phyloP scores from a whole-genome alignment of 306 rosid species.

The Corylus americana region DNA sequence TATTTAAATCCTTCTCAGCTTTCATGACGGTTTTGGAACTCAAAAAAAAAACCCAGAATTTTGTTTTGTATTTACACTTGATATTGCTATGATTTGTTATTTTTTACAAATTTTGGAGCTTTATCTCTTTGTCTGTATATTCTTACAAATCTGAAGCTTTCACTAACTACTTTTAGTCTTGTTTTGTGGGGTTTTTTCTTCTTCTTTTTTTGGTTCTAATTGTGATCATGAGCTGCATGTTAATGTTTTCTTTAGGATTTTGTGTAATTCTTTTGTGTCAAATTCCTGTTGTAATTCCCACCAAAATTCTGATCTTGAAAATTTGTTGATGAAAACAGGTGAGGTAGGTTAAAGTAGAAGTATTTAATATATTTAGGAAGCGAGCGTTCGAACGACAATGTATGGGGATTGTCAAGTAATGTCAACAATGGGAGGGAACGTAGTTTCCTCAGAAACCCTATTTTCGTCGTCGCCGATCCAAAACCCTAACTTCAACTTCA shows the following conservation, averaged over 20 bases:
- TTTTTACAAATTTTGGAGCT: background rate
- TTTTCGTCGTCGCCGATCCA: constrained; percentile 82
- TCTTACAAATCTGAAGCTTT: background rate
- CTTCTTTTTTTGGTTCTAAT: background rate
- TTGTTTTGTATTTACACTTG: background rate
- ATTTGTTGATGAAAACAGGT: background rate
- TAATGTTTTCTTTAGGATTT: background rate
- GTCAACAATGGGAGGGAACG: constrained; percentile 78
- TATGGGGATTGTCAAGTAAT: constrained; percentile 98
- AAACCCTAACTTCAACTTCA: constrained; percentile 86
- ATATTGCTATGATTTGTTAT: background rate
- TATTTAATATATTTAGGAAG: constrained; percentile 9
- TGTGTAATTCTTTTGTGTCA: background rate
- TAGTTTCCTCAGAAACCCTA: constrained; percentile 63
- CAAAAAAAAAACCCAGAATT: background rate
- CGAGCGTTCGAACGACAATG: constrained; percentile 38
- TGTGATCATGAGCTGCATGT: background rate
- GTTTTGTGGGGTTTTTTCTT: background rate
- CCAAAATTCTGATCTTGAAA: background rate
- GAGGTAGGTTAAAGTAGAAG: background rate
- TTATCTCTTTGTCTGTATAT: no score
- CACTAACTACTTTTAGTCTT: background rate
- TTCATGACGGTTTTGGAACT: constrained; percentile 13
- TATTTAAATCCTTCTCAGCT: background rate
- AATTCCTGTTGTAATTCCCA: background rate